A percentile compares a stretch with the other conserved stretches of the same genome.
Evolutionary conservation across 2,329 filamentous ascomycete genomes (phyloP).

Genomic region (Phyllachora maydis): DNA sequence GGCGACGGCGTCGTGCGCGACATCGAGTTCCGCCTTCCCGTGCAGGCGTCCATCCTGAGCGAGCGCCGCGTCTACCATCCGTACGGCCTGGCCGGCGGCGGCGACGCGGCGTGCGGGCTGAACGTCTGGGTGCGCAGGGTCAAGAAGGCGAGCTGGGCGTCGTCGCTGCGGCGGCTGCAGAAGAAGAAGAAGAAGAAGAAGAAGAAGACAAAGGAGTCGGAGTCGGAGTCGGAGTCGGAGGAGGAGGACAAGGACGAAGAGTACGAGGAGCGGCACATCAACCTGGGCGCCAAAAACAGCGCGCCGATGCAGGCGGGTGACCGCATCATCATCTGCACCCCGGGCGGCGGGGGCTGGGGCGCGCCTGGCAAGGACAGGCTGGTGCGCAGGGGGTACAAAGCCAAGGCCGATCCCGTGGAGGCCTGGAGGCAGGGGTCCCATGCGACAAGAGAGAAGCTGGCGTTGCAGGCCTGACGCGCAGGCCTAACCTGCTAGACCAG

Average conservation of each 20-base stretch:
- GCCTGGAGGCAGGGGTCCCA: slow-evolving; percentile 35
- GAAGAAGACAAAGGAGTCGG: slow-evolving; percentile 6
- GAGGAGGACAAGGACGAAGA: slow-evolving; percentile 15
- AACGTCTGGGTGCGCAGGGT: slow-evolving; percentile 78
- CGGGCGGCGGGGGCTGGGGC: slow-evolving; percentile 65
- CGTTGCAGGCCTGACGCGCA: slow-evolving; percentile 40
- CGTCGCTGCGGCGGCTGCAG: slow-evolving; percentile 17
- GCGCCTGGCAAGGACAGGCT: slow-evolving; percentile 33
- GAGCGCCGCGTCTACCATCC: slow-evolving; percentile 59
- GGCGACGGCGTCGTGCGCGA: slow-evolving; percentile 61
- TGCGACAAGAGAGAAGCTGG: slow-evolving; percentile 32
- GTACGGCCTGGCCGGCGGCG: slow-evolving; percentile 69
- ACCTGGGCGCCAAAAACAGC: slow-evolving; percentile 62
- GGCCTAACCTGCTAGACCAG: no score
- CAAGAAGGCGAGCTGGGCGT: slow-evolving; percentile 29
- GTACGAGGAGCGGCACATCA: slow-evolving; percentile 42
- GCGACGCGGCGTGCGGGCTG: slow-evolving; percentile 55
- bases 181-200: no score
- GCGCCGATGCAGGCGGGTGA: slow-evolving; percentile 59
- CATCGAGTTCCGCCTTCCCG: slow-evolving; percentile 60
- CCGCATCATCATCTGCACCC: slow-evolving; percentile 57
- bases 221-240: no score
- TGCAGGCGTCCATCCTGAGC: slow-evolving; percentile 61
- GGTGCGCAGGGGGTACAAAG: slow-evolving; percentile 18
- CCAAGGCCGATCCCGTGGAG: slow-evolving; percentile 31